Evolutionary conservation across 768 basidiomycete species (phyloP).

Genomic region (Leucocoprinus sp.): DNA sequence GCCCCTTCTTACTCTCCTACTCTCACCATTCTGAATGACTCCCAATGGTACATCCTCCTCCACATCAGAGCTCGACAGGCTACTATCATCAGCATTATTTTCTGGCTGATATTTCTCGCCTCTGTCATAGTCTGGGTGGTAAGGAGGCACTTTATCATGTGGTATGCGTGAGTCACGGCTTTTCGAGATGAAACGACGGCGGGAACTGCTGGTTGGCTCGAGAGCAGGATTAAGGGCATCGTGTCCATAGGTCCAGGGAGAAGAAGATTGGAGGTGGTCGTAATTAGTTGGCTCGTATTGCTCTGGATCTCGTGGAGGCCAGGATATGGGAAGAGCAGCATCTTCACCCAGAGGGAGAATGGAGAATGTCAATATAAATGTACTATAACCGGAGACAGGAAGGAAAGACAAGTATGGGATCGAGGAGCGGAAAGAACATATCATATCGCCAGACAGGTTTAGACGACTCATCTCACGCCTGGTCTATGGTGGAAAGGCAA

Average conservation of each 20-base stretch:
- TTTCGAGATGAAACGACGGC: constrained; percentile 17
- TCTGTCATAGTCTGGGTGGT: constrained; percentile 62
- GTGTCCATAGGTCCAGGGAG: constrained; percentile 85
- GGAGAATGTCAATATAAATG: constrained; percentile 3
- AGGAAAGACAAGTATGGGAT: constrained; percentile 1
- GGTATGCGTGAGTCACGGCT: constrained; percentile 9
- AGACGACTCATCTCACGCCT: constrained; percentile 1
- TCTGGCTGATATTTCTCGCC: constrained; percentile 22
- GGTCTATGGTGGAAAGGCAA: constrained; percentile 24
- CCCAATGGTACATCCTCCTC: constrained; percentile 9
- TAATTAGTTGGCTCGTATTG: constrained; percentile 25
- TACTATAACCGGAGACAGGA: constrained; percentile 3
- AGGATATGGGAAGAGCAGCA: constrained; percentile 26
- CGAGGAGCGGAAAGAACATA: constrained; percentile 9
- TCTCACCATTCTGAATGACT: constrained; percentile 7
- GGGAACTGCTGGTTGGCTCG: constrained; percentile 46
- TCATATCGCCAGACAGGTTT: constrained; percentile 16
- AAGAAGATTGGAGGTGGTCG: constrained; percentile 43
- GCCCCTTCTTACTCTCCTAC: constrained; percentile 46
- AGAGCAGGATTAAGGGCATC: constrained; percentile 70
- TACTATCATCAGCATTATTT: constrained; percentile 20
- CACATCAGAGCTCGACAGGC: constrained; percentile 19
- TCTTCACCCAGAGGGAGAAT: constrained; percentile 17
- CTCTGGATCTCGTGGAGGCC: constrained; percentile 75
- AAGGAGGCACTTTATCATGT: constrained; percentile 46